A percentile compares a stretch with the other conserved stretches of the same genome.
Evolutionary conservation across 805 yeast genomes (phyloP).

Genomic region (Metschnikowia lachancei): DNA sequence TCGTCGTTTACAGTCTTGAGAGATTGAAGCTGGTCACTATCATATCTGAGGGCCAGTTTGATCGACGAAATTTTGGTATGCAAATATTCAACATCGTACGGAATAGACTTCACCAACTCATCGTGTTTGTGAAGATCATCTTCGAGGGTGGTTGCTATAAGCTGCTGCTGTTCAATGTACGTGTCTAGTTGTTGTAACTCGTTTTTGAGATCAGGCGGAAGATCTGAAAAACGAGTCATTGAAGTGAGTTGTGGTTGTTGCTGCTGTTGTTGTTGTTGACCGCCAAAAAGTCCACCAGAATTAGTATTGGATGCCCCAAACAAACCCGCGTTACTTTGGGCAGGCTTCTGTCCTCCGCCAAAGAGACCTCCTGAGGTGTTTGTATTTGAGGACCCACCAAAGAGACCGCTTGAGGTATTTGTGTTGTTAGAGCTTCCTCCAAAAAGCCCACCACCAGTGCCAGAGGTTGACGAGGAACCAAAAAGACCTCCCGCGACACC

Average conservation of each 20-base stretch:
- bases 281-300: constrained; percentile 16
- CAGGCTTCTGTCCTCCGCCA: constrained; percentile 23
- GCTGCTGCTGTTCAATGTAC: constrained; percentile 70
- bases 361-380: constrained; percentile 29
- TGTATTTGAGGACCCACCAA: constrained; percentile 23
- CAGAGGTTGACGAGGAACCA: constrained; percentile 8
- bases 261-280: constrained; percentile 35
- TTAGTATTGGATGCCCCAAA: constrained; percentile 15
- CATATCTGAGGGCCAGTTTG: constrained; percentile 58
- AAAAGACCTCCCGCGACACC: constrained; percentile 12
- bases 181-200: constrained; percentile 70
- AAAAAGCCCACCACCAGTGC: constrained; percentile 16
- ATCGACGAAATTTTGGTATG: constrained; percentile 60
- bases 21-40: constrained; percentile 36
- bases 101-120: constrained; percentile 64
- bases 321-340: constrained; percentile 8
- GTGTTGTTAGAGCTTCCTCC: constrained; percentile 7
- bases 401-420: constrained; percentile 16
- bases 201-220: constrained; percentile 66
- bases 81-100: constrained; percentile 65
- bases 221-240: constrained; percentile 70
- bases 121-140: constrained; percentile 61
- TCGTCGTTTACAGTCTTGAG: constrained; percentile 40
- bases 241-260: constrained; percentile 57
- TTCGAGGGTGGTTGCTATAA: constrained; percentile 65